phyloP scores from a whole-genome alignment of 768 basidiomycete species.

The Rhizopogon vesiculosus region DNA sequence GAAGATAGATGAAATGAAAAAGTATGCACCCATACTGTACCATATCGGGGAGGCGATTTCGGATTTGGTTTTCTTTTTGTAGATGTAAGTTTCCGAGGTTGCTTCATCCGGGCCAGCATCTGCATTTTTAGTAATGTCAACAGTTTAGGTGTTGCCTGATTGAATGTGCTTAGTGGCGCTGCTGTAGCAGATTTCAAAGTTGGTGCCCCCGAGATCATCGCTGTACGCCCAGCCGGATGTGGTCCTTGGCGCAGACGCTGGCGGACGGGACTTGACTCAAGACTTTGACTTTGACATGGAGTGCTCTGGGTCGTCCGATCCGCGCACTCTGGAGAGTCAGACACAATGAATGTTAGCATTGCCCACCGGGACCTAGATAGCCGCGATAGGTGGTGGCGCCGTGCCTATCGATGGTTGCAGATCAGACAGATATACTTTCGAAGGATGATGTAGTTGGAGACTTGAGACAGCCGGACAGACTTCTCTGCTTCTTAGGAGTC shows the following conservation, averaged over 20 bases:
- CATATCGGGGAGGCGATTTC: conserved; percentile 3
- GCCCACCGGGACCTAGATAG: not conserved
- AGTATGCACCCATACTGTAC: not conserved
- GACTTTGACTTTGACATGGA: not conserved
- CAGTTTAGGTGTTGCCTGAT: no score
- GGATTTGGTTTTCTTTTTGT: no score
- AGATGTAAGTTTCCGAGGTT: no score
- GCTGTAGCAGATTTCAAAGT: not conserved
- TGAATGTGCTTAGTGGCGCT: not conserved
- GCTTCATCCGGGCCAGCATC: no score
- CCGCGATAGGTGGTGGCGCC: not conserved
- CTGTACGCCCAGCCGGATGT: not conserved
- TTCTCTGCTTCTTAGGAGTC: not conserved
- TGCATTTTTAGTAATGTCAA: no score
- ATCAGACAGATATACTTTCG: conserved; percentile 1
- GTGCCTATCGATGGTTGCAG: conserved; percentile 7
- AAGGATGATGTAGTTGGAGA: not conserved
- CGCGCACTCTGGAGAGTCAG: not conserved
- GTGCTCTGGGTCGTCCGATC: not conserved
- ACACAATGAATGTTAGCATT: no score
- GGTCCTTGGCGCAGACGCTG: no score
- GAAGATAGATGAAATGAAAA: conserved; percentile 4
- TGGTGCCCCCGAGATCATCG: not conserved
- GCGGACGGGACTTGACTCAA: no score
- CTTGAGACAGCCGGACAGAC: not conserved